Percentiles rank a stretch among this genome's conserved stretches.
Evolutionary conservation across 345 rosid species (phyloP).

Genomic region (Pseudoturritis turrita): DNA sequence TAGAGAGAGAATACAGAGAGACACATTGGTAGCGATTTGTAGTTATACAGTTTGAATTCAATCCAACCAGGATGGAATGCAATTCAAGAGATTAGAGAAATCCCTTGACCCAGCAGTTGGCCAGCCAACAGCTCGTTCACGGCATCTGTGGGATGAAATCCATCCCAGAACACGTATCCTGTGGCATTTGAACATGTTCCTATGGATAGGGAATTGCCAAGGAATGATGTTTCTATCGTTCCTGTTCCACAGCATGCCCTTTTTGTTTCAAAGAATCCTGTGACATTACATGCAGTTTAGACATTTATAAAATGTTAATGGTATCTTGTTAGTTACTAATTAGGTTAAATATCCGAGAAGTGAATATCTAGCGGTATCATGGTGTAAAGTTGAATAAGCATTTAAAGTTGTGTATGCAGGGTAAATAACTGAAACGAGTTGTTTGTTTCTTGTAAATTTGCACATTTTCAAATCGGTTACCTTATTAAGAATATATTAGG

Average conservation of each 20-base stretch:
- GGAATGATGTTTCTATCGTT: conserved; percentile 72
- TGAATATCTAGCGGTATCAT: not conserved
- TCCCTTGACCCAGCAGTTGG: conserved; percentile 61
- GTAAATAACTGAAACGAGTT: conserved; percentile 20
- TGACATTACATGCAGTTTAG: conserved; percentile 15
- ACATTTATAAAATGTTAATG: not conserved
- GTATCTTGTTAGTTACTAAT: not conserved
- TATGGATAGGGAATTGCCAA: conserved; percentile 57
- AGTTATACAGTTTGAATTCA: conserved; percentile 13
- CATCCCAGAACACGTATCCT: conserved; percentile 87
- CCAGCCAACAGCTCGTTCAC: conserved; percentile 64
- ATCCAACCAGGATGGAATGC: not conserved
- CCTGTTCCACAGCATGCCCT: conserved; percentile 93
- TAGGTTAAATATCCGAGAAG: not conserved
- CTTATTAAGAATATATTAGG: conserved; percentile 1
- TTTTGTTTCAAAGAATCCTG: conserved; percentile 85
- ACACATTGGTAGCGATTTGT: conserved; percentile 9
- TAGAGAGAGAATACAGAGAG: not conserved
- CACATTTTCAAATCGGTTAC: not conserved
- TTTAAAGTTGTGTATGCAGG: conserved; percentile 14
- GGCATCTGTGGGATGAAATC: conserved; percentile 92
- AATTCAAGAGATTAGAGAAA: conserved; percentile 62
- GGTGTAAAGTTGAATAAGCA: not conserved
- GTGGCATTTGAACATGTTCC: conserved; percentile 88
- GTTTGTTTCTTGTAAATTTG: conserved; percentile 15